Evolutionary conservation across 257 asterid genomes (phyloP).

Genomic region (Cinchona pubescens): DNA sequence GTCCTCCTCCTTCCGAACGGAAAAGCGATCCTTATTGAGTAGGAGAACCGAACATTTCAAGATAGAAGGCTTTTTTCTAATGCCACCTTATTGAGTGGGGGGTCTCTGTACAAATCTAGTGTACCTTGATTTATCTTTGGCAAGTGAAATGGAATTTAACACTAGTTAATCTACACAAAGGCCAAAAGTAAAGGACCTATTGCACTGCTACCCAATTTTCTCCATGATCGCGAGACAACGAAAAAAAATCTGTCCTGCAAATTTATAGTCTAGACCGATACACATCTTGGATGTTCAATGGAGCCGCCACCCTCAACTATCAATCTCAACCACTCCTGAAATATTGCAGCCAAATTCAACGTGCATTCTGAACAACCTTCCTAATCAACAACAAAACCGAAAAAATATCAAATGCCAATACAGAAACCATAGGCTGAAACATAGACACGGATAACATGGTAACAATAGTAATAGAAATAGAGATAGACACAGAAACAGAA

Average conservation of each 20-base stretch:
- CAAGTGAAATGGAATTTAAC: neutral
- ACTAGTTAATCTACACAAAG: slow-evolving; percentile 9
- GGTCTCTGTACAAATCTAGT: slow-evolving; percentile 39
- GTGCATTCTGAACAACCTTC: neutral
- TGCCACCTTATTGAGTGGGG: neutral
- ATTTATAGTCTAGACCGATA: neutral
- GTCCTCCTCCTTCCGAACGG: neutral
- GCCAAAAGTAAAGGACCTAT: neutral
- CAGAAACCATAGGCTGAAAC: neutral
- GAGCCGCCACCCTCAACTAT: neutral
- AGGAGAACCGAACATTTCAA: neutral
- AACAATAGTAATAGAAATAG: neutral
- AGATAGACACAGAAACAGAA: neutral
- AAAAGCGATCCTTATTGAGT: neutral
- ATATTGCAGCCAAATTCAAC: neutral
- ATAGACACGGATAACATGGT: neutral
- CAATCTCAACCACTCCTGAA: neutral
- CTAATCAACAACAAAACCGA: neutral
- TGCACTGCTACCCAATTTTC: neutral
- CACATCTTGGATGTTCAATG: neutral
- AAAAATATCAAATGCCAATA: neutral
- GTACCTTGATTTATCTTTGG: slow-evolving; percentile 14
- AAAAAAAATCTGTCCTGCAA: neutral
- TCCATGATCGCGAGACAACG: neutral
- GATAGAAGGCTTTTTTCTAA: slow-evolving; percentile 9